Percentiles rank a stretch among this genome's conserved stretches.
These are phyloP conservation scores for Diaporthe nobilis DNA, from an alignment of 2,329 filamentous ascomycete species.

Conservation along the genomic window DNA sequence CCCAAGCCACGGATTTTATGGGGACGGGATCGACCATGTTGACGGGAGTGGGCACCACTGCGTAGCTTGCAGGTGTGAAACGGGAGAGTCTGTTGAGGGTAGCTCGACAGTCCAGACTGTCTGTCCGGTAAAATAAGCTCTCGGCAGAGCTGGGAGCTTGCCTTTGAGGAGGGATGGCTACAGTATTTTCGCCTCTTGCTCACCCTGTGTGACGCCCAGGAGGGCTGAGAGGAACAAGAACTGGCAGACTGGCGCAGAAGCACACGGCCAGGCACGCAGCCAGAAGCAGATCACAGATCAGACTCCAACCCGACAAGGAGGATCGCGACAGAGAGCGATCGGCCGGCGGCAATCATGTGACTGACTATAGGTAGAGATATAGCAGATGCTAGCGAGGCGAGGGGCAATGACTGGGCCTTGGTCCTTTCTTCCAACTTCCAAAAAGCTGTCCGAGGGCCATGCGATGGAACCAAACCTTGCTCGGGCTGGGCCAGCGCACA, in stretches of 20 bases:
- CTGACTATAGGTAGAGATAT: neutral
- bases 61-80: conserved; percentile 32
- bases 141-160: conserved; percentile 31
- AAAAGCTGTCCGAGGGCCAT: conserved; percentile 23
- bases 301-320: neutral
- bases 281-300: conserved; percentile 19
- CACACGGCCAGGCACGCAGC: neutral
- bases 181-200: neutral
- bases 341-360: conserved; percentile 32
- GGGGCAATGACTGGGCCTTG: conserved; percentile 9
- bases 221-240: neutral
- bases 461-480: conserved; percentile 35
- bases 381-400: conserved; percentile 1
- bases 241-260: neutral
- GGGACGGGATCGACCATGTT: conserved; percentile 35
- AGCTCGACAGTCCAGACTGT: conserved; percentile 20
- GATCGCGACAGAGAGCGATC: neutral
- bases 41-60: conserved; percentile 23
- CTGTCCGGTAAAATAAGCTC: conserved; percentile 30
- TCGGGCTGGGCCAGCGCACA: conserved; percentile 18
- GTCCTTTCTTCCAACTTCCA: neutral
- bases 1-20: conserved; percentile 20
- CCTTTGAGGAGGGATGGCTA: neutral
- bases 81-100: conserved; percentile 26
- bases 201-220: conserved; percentile 16